phyloP scores from a whole-genome alignment of 2,329 filamentous ascomycete species.

The Diaporthe caulivora region DNA sequence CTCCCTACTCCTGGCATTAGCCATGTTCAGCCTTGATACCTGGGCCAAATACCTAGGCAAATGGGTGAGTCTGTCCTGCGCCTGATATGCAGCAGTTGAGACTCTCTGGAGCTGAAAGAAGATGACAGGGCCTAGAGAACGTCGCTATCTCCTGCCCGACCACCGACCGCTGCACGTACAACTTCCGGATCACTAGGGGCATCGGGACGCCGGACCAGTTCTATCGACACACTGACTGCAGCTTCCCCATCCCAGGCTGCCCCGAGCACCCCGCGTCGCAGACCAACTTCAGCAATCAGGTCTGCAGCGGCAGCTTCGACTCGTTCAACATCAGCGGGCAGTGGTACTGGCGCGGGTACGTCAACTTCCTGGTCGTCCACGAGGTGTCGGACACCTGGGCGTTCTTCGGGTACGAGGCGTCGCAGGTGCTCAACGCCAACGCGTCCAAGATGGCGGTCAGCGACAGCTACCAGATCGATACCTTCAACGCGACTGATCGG shows the following conservation, averaged over 20 bases:
- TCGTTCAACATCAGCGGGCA: conserved; percentile 41
- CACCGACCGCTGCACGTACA: not conserved
- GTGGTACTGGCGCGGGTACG: conserved; percentile 41
- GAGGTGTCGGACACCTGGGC: conserved; percentile 34
- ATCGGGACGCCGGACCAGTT: not conserved
- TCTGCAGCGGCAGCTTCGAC: not conserved
- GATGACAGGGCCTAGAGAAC: conserved; percentile 44
- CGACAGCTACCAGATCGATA: not conserved
- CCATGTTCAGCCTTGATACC: not conserved
- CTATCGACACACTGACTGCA: not conserved
- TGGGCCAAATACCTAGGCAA: not conserved
- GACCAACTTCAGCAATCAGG: not conserved
- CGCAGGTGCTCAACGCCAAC: conserved; percentile 31
- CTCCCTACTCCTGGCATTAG: not conserved
- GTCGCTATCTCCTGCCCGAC: not conserved
- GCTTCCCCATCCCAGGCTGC: not conserved
- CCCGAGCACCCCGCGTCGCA: not conserved
- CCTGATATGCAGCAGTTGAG: not conserved
- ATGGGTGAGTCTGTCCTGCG: not conserved
- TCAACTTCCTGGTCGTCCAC: conserved; percentile 43
- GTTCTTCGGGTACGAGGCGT: conserved; percentile 42
- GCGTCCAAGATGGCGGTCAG: not conserved
- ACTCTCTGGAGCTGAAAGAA: not conserved
- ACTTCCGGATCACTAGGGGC: conserved; percentile 1
- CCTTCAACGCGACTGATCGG: not conserved